Conservation (phyloP, 2,329 filamentous ascomycete genomes). For the Verticillium nonalfalfae region DNA sequence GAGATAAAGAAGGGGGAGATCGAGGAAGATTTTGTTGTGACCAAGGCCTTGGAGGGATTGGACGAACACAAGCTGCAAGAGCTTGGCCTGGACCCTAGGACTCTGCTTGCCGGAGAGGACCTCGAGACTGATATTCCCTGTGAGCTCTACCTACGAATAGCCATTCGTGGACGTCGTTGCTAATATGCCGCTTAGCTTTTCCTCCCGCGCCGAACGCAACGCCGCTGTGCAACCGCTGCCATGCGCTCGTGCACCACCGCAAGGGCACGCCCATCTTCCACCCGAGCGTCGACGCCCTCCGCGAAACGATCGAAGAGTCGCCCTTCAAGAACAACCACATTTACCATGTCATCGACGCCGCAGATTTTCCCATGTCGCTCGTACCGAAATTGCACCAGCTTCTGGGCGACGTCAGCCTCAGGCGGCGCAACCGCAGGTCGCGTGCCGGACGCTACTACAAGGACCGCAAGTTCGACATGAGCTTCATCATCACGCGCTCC, state of each 20-base stretch:
- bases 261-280: constrained; percentile 67
- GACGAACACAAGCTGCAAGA: constrained; percentile 33
- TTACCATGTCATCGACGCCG: constrained; percentile 91
- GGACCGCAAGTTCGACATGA: constrained; percentile 69
- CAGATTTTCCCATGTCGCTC: constrained; percentile 93
- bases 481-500: constrained; percentile 84
- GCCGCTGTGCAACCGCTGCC: constrained; percentile 82
- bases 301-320: constrained; percentile 79
- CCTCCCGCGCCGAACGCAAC: constrained; percentile 10
- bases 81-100: constrained; percentile 38
- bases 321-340: constrained; percentile 89
- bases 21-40: constrained; percentile 40
- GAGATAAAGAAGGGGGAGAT: constrained; percentile 4
- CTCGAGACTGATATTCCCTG: constrained; percentile 7
- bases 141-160: neutral
- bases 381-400: constrained; percentile 68
- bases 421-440: constrained; percentile 75
- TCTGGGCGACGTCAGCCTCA: constrained; percentile 65
- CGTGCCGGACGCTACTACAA: constrained; percentile 57
- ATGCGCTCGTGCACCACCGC: constrained; percentile 72
- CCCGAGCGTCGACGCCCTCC: constrained; percentile 73
- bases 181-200: neutral
- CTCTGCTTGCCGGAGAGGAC: constrained; percentile 24
- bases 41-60: constrained; percentile 35
- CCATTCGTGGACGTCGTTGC: neutral